Percentiles rank a stretch among this genome's conserved stretches.
Conservation (phyloP, 169 alveolate species). For the Cryptosporidium ubiquitum region DNA sequence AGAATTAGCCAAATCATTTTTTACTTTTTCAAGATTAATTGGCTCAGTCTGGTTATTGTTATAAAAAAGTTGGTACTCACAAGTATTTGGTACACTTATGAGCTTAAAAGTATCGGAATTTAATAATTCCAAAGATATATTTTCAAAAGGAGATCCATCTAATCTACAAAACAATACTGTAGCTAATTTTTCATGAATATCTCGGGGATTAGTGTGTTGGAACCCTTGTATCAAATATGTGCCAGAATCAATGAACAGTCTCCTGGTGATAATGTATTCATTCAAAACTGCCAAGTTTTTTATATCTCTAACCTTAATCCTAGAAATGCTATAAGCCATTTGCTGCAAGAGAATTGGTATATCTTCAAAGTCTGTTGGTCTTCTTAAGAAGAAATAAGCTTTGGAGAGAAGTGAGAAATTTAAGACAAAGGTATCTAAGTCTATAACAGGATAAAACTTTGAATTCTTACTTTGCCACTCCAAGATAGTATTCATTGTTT, state of each 20-base stretch:
- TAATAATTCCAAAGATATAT: not conserved
- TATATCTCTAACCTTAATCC: not conserved
- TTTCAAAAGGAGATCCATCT: constrained; percentile 30
- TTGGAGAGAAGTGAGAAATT: constrained; percentile 26
- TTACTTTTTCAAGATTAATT: not conserved
- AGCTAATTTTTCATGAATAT: not conserved
- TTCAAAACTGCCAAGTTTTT: constrained; percentile 1
- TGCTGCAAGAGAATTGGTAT: constrained; percentile 34
- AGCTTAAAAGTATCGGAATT: not conserved
- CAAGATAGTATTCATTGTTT: constrained; percentile 1
- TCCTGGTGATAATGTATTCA: constrained; percentile 40
- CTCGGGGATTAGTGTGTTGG: not conserved
- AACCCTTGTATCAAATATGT: constrained; percentile 28
- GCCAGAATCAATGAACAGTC: constrained; percentile 23
- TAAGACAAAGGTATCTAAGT: constrained; percentile 22
- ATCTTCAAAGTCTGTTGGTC: constrained; percentile 35
- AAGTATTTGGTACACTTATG: constrained; percentile 5
- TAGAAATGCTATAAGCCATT: constrained; percentile 43
- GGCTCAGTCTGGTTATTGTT: not conserved
- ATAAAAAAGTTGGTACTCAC: constrained; percentile 32
- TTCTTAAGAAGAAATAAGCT: constrained; percentile 34
- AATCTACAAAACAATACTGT: constrained; percentile 19
- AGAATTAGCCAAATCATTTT: not conserved
- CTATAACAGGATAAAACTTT: not conserved
- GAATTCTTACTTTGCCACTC: not conserved